Conservation (phyloP, 371 early-diverging fungal species). For the Nematocida sp. region DNA sequence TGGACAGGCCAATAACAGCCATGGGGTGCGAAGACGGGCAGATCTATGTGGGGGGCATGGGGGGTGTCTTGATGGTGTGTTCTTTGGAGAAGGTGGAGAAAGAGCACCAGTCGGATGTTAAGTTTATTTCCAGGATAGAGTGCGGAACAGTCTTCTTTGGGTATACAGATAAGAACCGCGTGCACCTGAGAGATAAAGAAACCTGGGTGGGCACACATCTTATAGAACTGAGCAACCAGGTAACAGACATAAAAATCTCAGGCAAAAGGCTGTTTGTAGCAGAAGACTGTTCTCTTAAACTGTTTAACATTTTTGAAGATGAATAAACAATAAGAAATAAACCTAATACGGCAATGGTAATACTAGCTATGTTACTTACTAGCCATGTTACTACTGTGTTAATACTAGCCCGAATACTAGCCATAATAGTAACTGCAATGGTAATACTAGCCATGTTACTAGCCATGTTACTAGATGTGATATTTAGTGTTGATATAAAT, state of each 20-base stretch:
- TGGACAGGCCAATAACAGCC: constrained; percentile 42
- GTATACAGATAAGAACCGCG: constrained; percentile 37
- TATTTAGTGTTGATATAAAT: too few relatives aligned
- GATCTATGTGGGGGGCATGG: constrained; percentile 33
- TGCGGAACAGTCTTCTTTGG: constrained; percentile 45
- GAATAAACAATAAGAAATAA: constrained; percentile 3
- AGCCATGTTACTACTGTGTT: too few relatives aligned
- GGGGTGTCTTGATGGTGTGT: constrained; percentile 31
- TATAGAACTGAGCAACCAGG: constrained; percentile 10
- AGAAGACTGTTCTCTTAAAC: constrained; percentile 10
- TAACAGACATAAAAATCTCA: constrained; percentile 43
- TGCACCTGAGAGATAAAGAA: constrained; percentile 35
- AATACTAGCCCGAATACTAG: too few relatives aligned
- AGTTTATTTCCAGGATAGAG: constrained; percentile 47
- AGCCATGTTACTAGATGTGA: too few relatives aligned
- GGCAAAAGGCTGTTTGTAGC: constrained; percentile 46
- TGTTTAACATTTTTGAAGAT: constrained; percentile 49
- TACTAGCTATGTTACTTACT: too few relatives aligned
- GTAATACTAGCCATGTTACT: too few relatives aligned
- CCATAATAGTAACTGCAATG: too few relatives aligned
- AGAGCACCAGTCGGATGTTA: constrained; percentile 41
- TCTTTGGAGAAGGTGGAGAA: background rate
- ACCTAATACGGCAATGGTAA: background rate
- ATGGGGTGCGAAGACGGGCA: constrained; percentile 28
- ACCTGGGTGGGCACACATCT: constrained; percentile 37